These are phyloP conservation scores for Groenewaldozyma salmanticensis DNA, from an alignment of 805 yeast genomes.

Conservation along the genomic window DNA sequence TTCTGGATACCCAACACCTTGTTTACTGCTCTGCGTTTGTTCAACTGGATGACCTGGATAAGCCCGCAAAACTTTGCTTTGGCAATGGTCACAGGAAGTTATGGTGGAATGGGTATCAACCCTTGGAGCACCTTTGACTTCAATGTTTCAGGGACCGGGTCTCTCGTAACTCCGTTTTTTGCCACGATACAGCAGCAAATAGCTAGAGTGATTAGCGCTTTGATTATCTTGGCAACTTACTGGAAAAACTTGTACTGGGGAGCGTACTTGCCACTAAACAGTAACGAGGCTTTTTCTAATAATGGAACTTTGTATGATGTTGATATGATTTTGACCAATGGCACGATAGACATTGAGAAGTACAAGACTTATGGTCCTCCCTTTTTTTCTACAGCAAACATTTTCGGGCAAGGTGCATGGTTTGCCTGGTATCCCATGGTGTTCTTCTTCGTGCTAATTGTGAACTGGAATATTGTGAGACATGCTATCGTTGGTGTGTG, in stretches of 20 bases:
- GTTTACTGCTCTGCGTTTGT: constrained; percentile 46
- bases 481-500: constrained; percentile 8
- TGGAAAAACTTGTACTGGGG: constrained; percentile 42
- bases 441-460: constrained; percentile 36
- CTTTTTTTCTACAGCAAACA: constrained; percentile 44
- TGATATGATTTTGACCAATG: constrained; percentile 33
- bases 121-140: constrained; percentile 40
- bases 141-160: constrained; percentile 22
- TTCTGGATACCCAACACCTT: constrained; percentile 56
- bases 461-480: constrained; percentile 31
- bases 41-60: constrained; percentile 57
- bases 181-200: constrained; percentile 4
- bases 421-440: constrained; percentile 45
- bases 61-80: constrained; percentile 40
- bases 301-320: constrained; percentile 37
- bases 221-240: constrained; percentile 22
- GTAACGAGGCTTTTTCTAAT: constrained; percentile 32
- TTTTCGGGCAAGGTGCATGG: constrained; percentile 43
- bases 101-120: constrained; percentile 36
- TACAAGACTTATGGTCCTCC: constrained; percentile 46
- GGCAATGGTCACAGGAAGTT: constrained; percentile 43
- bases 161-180: constrained; percentile 10
- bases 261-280: constrained; percentile 42
- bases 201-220: constrained; percentile 6
- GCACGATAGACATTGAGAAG: constrained; percentile 33